These are phyloP conservation scores for Pyrenophora seminiperda DNA, from an alignment of 2,329 filamentous ascomycete species.

Conservation along the genomic window DNA sequence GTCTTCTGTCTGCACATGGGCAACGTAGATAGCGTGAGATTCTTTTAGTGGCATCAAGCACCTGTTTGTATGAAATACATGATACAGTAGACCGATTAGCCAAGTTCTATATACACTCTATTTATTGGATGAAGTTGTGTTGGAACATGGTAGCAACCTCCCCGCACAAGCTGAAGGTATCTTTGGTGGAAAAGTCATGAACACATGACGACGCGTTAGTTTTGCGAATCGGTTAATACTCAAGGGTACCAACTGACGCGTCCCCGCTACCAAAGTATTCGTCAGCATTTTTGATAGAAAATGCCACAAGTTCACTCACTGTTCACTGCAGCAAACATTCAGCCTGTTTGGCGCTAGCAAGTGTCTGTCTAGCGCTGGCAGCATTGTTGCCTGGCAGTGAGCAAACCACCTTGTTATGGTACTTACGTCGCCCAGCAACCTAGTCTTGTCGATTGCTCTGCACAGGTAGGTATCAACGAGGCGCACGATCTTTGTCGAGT, in stretches of 20 bases:
- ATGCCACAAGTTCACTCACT: too few relatives aligned
- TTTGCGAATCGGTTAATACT: constrained; percentile 12
- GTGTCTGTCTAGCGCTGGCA: too few relatives aligned
- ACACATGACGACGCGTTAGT: constrained; percentile 18
- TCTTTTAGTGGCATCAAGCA: neutral
- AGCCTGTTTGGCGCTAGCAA: neutral
- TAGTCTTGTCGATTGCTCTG: constrained; percentile 4
- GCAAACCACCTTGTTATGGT: constrained; percentile 10
- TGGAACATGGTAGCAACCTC: too few relatives aligned
- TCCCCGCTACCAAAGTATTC: too few relatives aligned
- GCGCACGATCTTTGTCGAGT: constrained; percentile 13
- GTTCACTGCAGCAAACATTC: constrained; percentile 3
- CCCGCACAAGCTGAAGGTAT: too few relatives aligned
- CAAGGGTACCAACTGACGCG: too few relatives aligned
- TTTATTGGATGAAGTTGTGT: too few relatives aligned
- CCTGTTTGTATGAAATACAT: neutral
- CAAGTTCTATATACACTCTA: too few relatives aligned
- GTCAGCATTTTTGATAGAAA: too few relatives aligned
- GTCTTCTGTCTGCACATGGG: neutral
- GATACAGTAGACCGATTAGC: too few relatives aligned
- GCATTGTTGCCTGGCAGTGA: constrained; percentile 6
- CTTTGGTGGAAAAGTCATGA: neutral
- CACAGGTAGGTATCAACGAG: constrained; percentile 13
- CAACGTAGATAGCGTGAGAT: neutral
- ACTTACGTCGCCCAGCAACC: neutral